Evolutionary conservation across 257 asterid species (phyloP), one percentile per base, ranked within the genome.

Genomic region (Dorcoceras hygrometricum): DNA sequence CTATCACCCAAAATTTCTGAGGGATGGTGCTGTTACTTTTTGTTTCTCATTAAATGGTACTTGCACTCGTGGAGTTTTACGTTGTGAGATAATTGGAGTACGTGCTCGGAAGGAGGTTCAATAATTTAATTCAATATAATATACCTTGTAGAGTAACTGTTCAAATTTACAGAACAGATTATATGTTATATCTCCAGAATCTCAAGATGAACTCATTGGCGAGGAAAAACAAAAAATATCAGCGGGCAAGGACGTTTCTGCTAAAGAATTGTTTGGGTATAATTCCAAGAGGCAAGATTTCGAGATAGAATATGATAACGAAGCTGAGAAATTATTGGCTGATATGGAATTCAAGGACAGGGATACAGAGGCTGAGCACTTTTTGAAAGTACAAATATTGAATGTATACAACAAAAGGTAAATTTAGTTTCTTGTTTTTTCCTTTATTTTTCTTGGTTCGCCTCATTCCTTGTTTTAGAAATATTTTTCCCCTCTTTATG

Each of bases 301-400:
- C 75, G 96, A 93, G 69, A 72, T 86, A 75, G 99, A 93, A 81
- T 88, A 88, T 58, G 99, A 93, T 75, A 93, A 93, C 71, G 99
- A 93, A 81, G 97, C 99, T 73, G 99, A 93, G 87, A 96, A 84
- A 84, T 80, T 93, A 73, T 76, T 93, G 72, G 95, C 99, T 73
- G 97, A 93, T 77, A 90, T 93, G 99, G 99, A 93, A 78, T 93
- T 93, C 78, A 93, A 88, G 86, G 97, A 90, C 73, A 79, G 91
- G 16, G 97, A 93, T 74, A 82, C 89, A 59, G 82, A 84, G 24
- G 85, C 95, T 72, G 99, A 93, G 75, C 95, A 83, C 32, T 88
- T 86, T 78, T 76, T 90, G 79, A 93, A 93, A 76, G 78, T 86
- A 69, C 84, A 91, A 39, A 84, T 93, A 57, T 77, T 93, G 87